phyloP scores from a whole-genome alignment of 169 alveolate species.

The Plasmodium gaboni region DNA sequence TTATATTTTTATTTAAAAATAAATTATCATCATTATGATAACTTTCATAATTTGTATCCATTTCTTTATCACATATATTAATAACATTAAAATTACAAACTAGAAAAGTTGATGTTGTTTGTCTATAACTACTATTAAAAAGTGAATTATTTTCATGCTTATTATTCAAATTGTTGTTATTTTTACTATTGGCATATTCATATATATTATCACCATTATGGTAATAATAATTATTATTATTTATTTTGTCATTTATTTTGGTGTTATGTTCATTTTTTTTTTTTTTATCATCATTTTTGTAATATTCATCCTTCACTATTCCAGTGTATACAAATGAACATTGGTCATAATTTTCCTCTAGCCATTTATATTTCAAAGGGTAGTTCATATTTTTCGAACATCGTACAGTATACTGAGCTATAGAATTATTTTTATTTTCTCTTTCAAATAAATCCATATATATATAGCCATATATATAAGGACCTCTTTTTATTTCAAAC shows the following conservation, averaged over 20 bases:
- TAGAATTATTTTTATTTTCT: slow-evolving; percentile 76
- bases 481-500: slow-evolving; percentile 49
- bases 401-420: slow-evolving; percentile 86
- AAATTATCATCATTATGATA: background rate
- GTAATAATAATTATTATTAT: background rate
- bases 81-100: slow-evolving; percentile 78
- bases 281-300: background rate
- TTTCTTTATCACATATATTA: slow-evolving; percentile 14
- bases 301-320: slow-evolving; percentile 14
- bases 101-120: slow-evolving; percentile 82
- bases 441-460: slow-evolving; percentile 86
- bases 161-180: background rate
- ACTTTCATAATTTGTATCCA: background rate
- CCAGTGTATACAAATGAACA: slow-evolving; percentile 65
- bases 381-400: slow-evolving; percentile 82
- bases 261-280: background rate
- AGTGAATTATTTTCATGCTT: background rate
- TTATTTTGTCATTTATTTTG: background rate
- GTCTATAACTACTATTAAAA: slow-evolving; percentile 33
- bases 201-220: background rate
- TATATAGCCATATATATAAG: slow-evolving; percentile 51
- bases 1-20: slow-evolving; percentile 10
- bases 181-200: background rate
- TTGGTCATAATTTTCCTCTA: slow-evolving; percentile 11
- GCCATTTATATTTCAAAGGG: slow-evolving; percentile 66